Evolutionary conservation across 352 stramenopile genomes (phyloP).

Genomic region (Phytopythium vexans): DNA sequence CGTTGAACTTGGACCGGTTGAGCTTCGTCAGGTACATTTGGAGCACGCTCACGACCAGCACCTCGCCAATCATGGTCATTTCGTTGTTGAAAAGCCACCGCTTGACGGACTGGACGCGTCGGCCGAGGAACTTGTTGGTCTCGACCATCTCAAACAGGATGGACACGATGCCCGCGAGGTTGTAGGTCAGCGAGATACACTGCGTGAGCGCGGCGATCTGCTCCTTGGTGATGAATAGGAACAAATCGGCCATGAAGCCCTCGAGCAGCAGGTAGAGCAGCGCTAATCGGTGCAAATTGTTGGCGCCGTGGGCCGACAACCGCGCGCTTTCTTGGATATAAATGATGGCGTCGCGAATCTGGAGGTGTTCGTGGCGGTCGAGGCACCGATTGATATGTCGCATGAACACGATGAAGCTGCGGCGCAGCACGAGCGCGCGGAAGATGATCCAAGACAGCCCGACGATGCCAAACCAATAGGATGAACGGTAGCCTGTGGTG

Average conservation of each 20-base stretch:
- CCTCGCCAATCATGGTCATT: conserved; percentile 12
- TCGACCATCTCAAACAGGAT: conserved; percentile 25
- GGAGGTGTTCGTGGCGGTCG: conserved; percentile 5
- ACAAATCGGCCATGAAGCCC: conserved; percentile 26
- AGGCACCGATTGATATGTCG: conserved; percentile 10
- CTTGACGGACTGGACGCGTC: conserved; percentile 6
- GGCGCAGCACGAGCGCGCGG: conserved; percentile 13
- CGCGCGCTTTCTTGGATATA: conserved; percentile 20
- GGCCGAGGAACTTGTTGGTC: conserved; percentile 7
- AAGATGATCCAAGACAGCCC: conserved; percentile 19
- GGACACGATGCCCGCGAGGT: conserved; percentile 17
- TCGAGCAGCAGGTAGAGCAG: conserved; percentile 20
- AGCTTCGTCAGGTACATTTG: conserved; percentile 15
- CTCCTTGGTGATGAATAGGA: conserved; percentile 23
- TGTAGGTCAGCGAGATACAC: conserved; percentile 27
- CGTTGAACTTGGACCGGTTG: conserved; percentile 9
- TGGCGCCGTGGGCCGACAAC: conserved; percentile 14
- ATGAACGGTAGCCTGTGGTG: conserved; percentile 12
- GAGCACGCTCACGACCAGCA: conserved; percentile 8
- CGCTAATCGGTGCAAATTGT: conserved; percentile 11
- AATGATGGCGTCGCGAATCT: conserved; percentile 8
- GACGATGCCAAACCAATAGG: conserved; percentile 24
- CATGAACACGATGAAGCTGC: conserved; percentile 15
- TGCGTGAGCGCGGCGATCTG: conserved; percentile 11
- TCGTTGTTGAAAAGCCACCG: conserved; percentile 19